Evolutionary conservation across 352 stramenopile species (phyloP), one percentile per base, ranked within the genome.

Genomic region (Pythium periplocum): DNA sequence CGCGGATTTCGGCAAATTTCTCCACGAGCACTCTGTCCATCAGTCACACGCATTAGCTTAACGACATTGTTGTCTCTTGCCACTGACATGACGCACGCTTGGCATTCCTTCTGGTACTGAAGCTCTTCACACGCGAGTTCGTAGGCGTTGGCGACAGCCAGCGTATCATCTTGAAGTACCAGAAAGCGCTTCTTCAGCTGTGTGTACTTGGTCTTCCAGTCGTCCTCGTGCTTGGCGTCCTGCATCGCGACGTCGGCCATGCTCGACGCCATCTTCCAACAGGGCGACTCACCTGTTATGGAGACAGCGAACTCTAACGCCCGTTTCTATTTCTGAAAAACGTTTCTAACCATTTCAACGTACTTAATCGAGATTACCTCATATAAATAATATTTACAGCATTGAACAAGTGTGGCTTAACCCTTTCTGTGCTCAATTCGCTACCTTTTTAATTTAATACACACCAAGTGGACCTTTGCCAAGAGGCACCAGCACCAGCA

Each of bases 1-100:
- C 63, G 7, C 75, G 73, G 42, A 83, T 81, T 51, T 70, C 55
- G 6, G 73, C 62, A 4, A 71, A 55, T 48, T 86, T 81, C 5
- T 76, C 48, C 31, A 73, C 56, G 51, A 86, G 57, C 39, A 78
- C 62, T 10, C 68, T 80, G 45, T 9, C 4, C 42, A 61, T 42
- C 31, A 53, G 5, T 40, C 36, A 49, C 5, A 35, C 6, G 36
- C 46, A 38, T 42, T 31, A 41, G 32, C 38, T 6, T 1, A 49
- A 32, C 44, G 44, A 45, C 38, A 6, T 39, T 45, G 17, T 26
- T 26, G 17, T 26, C 17, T 26, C 17, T 26, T 26, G 17, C 17
- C 17, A 26, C 17, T 26, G 17, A 26, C 3, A 17, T 11, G 3
- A 71, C 71, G 33, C 49, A 81, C 71, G 49, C 58, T 34, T 82